These are phyloP conservation scores for Pseudofabraea citricarpa DNA, from an alignment of 2,329 filamentous ascomycete genomes.

Conservation along the genomic window DNA sequence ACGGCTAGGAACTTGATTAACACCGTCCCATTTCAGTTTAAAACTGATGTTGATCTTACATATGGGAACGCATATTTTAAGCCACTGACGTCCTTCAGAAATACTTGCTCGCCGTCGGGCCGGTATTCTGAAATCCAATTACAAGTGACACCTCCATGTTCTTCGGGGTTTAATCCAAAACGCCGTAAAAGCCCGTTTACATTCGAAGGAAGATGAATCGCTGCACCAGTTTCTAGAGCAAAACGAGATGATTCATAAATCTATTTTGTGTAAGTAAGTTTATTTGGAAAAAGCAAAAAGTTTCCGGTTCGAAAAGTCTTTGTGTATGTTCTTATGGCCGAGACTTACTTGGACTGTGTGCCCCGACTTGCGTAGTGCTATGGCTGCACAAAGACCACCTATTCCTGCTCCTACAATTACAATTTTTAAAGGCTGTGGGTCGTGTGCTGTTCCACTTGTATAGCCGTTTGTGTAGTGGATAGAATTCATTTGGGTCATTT, in stretches of 20 bases:
- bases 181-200: conserved; percentile 49
- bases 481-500: too few species aligned
- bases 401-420: conserved; percentile 34
- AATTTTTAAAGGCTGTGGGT: conserved; percentile 5
- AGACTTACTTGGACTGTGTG: conserved; percentile 31
- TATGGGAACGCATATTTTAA: conserved; percentile 32
- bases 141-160: conserved; percentile 29
- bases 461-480: too few species aligned
- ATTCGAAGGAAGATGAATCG: conserved; percentile 60
- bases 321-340: too few species aligned
- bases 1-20: too few species aligned
- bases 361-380: conserved; percentile 28
- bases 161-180: conserved; percentile 36
- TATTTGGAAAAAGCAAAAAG: too few species aligned
- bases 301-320: too few species aligned
- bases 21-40: too few species aligned
- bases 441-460: too few species aligned
- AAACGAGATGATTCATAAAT: conserved; percentile 52
- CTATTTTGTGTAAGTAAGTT: too few species aligned
- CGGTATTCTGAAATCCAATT: conserved; percentile 32
- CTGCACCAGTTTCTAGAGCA: conserved; percentile 52
- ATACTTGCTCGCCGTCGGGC: background rate
- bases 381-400: conserved; percentile 45
- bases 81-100: background rate
- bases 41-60: too few species aligned